Base-by-base conservation (phyloP, 495 filamentous ascomycete species). In the Penicillium alfredii region DNA sequence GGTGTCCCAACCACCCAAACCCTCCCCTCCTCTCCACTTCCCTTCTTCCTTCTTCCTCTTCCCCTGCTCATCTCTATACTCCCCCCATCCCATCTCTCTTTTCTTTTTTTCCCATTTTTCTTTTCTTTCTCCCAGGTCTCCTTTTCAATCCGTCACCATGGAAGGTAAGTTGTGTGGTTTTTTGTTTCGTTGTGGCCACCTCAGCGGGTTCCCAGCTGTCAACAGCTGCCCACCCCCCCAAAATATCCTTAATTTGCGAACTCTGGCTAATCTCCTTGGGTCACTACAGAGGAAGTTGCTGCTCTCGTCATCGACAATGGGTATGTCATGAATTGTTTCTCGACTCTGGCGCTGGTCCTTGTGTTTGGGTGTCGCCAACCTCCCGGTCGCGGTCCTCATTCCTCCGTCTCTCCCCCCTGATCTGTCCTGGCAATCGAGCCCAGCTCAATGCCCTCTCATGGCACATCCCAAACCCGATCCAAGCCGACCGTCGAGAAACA, bases 241-340 rank as follows among this genome's bases (percentile, higher is more conserved):
- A n/a, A n/a, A n/a, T n/a, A n/a, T n/a, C 31, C 36, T 24, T 23
- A 30, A 15, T 33, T 33, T 35, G n/a, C 33, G 23, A 25, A 33
- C 35, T 17, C 24, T 53, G 35, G 64, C 83, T 89, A 69, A 89
- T 42, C 4, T 61, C 41, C 53, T 33, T 42, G 40, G 50, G 64
- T 38, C 42, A 42, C 37, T 75, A 71, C 64, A 97, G 92, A 98
- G 77, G 92, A 98, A 84, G 92, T 98, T 74, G 92, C 92, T 70
- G 92, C 92, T 71, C 90, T 98, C 87, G 92, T 98, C 72, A 98
- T 98, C 72, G 92, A 98, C 88, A 98, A 98, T 97, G 92, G 92
- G 92, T 98, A 86, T 80, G 87, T 71, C 47, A 44, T 45, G 33
- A 29, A 32, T 29, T 27, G 19, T 28, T 47, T 26, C 50, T 47